Conservation (phyloP, 176 grass and related monocot genomes). For the Thinopyrum elongatum region DNA sequence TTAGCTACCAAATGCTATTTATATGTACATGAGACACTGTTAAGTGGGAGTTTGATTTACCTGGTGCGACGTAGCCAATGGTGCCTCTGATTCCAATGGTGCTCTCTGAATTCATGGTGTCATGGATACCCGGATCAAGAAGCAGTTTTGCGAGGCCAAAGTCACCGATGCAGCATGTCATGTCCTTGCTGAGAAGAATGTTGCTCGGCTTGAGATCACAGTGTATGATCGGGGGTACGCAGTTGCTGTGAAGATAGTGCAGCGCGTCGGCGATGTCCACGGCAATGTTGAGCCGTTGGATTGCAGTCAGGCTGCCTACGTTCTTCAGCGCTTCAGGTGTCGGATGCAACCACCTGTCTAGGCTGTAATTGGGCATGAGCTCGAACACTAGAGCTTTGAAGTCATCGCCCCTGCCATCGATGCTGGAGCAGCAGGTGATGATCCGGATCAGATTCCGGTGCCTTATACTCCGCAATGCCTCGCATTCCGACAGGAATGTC, state of each 20-base stretch:
- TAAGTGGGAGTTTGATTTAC: not conserved
- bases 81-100: conserved; percentile 32
- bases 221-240: conserved; percentile 24
- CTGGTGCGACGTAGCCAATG: conserved; percentile 47
- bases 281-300: conserved; percentile 30
- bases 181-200: conserved; percentile 38
- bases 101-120: not conserved
- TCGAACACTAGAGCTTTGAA: too few relatives aligned
- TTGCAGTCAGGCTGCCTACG: not conserved
- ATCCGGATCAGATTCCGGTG: too few relatives aligned
- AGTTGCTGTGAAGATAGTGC: conserved; percentile 39
- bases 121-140: not conserved
- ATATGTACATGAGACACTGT: not conserved
- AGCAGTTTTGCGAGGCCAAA: not conserved
- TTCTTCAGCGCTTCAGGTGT: not conserved
- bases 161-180: conserved; percentile 29
- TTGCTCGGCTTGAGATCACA: conserved; percentile 52
- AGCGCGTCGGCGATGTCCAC: conserved; percentile 37
- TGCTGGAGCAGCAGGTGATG: too few relatives aligned
- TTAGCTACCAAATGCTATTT: not conserved
- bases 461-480: too few relatives aligned
- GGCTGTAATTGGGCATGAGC: conserved; percentile 44
- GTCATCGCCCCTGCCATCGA: too few relatives aligned
- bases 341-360: conserved; percentile 44
- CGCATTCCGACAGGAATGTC: too few relatives aligned